Evolutionary conservation across 345 rosid species (phyloP), one percentile per base, ranked within the genome.

Genomic region (Bruguiera gymnorhiza): DNA sequence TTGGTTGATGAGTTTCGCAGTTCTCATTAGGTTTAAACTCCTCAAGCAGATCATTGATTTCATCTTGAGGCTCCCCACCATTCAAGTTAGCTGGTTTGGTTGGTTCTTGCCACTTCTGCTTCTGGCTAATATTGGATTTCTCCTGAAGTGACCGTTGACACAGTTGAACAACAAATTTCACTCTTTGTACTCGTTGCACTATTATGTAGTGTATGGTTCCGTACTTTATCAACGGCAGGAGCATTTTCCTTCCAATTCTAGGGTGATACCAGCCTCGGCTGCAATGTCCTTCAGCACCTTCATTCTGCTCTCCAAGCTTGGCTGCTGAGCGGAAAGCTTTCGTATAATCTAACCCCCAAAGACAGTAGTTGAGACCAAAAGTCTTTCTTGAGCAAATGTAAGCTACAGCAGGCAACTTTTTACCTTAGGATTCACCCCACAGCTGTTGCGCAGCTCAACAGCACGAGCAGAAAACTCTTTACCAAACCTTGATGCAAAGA

Each of bases 361-460:
- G 18, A 30, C 24, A 69, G 24, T 0, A 37, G 18, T 11, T 16
- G 8, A 15, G 27, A 56, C 24, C 32, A 57, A 36, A 9, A 56
- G 9, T 43, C 8, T 26, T 43, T 18, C 21, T 2, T 55, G 31
- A 24, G 15, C 21, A 6, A 19, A 31, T 18, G 18, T 9, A 9
- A 37, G 43, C 13, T 37, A 4, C 23, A 32, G 23, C 27, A 9
- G 4, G 8, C 24, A 6, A 6, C 13, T 24, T 52, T 70, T 37
- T 37, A 87, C 92, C 88, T 65, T 76, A 1, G 85, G 81, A 70
- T 78, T 75, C 15, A 88, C 89, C 6, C 80, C 76, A 51, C 74
- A 77, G 39, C 63, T 74, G 73, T 74, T 81, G 16, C 75, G 79
- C 24, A 81, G 39, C 60, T 88, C 86, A 9, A 84, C 65, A 7